A percentile compares a stretch with the other conserved stretches of the same genome.
Conservation (phyloP, 208 protist species). For the Naegleria lovaniensis region DNA sequence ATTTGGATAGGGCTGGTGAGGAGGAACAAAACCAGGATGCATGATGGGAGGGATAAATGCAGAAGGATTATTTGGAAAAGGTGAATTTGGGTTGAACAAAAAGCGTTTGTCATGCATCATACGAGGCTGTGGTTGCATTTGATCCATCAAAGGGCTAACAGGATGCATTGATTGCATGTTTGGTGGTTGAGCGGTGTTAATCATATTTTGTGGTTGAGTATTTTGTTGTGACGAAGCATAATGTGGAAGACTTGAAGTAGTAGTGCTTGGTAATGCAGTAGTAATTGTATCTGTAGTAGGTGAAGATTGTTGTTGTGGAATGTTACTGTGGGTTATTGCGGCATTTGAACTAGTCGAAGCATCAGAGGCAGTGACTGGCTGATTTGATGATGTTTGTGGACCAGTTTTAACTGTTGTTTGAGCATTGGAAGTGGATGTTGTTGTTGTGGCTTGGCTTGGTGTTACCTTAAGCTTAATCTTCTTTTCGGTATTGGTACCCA, state of each 20-base stretch:
- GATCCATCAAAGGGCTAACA: background rate
- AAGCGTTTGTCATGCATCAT: background rate
- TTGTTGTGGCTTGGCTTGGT: background rate
- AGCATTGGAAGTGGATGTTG: background rate
- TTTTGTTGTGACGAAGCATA: background rate
- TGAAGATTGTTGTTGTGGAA: background rate
- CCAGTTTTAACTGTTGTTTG: background rate
- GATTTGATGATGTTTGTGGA: background rate
- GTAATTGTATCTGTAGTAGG: background rate
- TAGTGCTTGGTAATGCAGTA: background rate
- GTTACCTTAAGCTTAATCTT: background rate
- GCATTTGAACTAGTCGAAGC: background rate
- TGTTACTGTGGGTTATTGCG: background rate
- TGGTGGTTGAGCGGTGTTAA: background rate
- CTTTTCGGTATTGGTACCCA: constrained; percentile 8
- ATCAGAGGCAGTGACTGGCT: background rate
- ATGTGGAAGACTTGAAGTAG: background rate
- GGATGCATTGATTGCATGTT: background rate
- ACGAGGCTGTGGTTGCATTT: background rate
- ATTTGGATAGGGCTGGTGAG: background rate
- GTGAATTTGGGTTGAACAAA: background rate
- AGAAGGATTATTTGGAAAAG: background rate
- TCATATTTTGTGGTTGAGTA: background rate
- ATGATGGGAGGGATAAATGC: background rate
- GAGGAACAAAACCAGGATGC: background rate